These are phyloP conservation scores for Haberlea rhodopensis DNA, from an alignment of 257 asterid species.

Conservation along the genomic window DNA sequence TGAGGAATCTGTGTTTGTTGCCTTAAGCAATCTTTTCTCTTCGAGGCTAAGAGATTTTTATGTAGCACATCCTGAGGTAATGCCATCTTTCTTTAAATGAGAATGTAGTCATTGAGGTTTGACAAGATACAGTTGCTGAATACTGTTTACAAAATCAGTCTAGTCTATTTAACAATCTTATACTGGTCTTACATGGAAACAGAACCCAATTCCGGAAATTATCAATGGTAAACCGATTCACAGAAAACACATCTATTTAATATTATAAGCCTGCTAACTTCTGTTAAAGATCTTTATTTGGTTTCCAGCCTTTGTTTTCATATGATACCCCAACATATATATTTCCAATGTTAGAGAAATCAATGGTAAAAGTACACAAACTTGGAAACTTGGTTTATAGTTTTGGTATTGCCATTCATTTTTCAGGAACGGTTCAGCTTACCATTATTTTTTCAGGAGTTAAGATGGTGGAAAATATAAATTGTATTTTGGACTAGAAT, in stretches of 20 bases:
- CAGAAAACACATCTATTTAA: not conserved
- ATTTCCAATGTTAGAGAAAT: not conserved
- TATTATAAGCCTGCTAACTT: conserved; percentile 2
- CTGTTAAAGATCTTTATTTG: not conserved
- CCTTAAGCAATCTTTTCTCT: conserved; percentile 62
- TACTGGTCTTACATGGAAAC: conserved; percentile 15
- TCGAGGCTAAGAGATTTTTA: conserved; percentile 54
- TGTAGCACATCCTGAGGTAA: conserved; percentile 60
- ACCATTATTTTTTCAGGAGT: not conserved
- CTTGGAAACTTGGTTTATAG: not conserved
- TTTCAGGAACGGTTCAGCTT: not conserved
- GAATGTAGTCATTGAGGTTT: conserved; percentile 8
- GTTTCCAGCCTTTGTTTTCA: not conserved
- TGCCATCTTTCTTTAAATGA: conserved; percentile 19
- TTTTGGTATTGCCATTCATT: not conserved
- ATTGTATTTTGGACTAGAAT: not conserved
- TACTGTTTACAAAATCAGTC: too few species aligned
- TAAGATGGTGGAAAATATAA: conserved; percentile 3
- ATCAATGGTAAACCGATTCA: not conserved
- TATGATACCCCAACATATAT: not conserved
- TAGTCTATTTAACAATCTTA: too few species aligned
- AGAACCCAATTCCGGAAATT: not conserved
- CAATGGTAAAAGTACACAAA: not conserved
- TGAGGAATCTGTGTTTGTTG: conserved; percentile 56
- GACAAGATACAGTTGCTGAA: not conserved